Base-by-base conservation (phyloP, 208 protist genomes). In the Leishmania lainsoni region DNA sequence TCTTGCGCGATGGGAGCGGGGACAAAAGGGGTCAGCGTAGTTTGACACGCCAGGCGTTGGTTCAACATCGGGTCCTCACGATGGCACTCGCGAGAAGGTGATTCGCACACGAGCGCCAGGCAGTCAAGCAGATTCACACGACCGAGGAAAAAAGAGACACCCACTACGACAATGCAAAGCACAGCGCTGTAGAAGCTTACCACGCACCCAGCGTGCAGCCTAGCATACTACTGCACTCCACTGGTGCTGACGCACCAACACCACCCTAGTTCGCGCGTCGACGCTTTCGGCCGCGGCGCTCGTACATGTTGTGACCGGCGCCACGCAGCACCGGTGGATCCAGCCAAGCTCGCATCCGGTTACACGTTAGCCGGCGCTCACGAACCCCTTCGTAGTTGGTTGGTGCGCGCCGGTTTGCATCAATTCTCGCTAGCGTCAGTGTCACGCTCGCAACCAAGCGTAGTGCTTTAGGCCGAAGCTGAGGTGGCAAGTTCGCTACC, bases 271-370 rank as follows among this genome's bases (percentile, higher is more conserved):
- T 81, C 16, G 52, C 74, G 32, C 91, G 86, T 26, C 73, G 80
- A 39, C 93, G 90, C 80, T 92, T 93, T n/a, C 93, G 86, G 20
- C 91, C 88, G 14, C 95, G 90, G 6, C 93, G 88, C 75, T 95
- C 89, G 81, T 98, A 98, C 76, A 89, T 95, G 84, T 95, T 96
- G 87, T 98, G 90, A 9, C 89, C 95, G 6, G 92, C 93, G 17
- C 95, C 95, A 32, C 92, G 90, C 9, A 97, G 63, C 71, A 95
- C 95, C 32, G 92, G 92, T 1, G 93, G 95, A 65, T 98, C 95
- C 0, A 96, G 78, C 93, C 95, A 98, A 56, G 85, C 72, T 10
- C 87, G 78, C 84, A 98, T 96, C n/a, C 91, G 89, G 52, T 91
- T 86, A 56, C 84, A 84, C 20, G 93, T 83, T 10, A 87, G 56